Evolutionary conservation across 192 early-diverging fungal species (phyloP).

Genomic region (Endogone sp.): DNA sequence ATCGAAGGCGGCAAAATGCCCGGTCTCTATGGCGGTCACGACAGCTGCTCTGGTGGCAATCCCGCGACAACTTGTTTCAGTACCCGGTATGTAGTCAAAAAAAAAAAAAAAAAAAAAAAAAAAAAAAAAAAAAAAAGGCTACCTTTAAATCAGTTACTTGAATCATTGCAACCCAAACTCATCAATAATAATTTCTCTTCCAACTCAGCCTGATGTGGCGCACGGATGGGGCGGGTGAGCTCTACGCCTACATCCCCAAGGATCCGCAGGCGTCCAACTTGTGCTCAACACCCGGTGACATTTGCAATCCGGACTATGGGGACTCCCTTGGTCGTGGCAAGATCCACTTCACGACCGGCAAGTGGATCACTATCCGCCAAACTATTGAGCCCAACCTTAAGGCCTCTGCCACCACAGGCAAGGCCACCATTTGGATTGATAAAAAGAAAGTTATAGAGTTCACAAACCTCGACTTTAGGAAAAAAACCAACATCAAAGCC

Average conservation of each 20-base stretch:
- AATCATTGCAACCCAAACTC: no score
- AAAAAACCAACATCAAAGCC: not conserved
- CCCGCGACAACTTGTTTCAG: conserved; percentile 45
- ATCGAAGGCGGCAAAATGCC: conserved; percentile 51
- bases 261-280: conserved; percentile 12
- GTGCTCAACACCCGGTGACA: conserved; percentile 24
- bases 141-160: not conserved
- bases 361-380: conserved; percentile 43
- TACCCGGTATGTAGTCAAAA: conserved; percentile 45
- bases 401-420: conserved; percentile 16
- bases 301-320: conserved; percentile 51
- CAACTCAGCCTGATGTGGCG: conserved; percentile 36
- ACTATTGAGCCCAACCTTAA: conserved; percentile 24
- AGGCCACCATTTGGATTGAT: conserved; percentile 10
- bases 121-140: no score
- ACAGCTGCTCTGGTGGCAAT: conserved; percentile 46
- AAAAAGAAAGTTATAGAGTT: conserved; percentile 13
- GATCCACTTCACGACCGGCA: conserved; percentile 35
- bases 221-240: conserved; percentile 40
- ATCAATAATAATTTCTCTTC: conserved; percentile 3
- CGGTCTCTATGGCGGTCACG: conserved; percentile 48
- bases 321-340: conserved; percentile 47
- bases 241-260: conserved; percentile 42
- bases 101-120: no score
- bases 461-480: conserved; percentile 12